Evolutionary conservation across 345 rosid species (phyloP).

Genomic region (Moringa oleifera): DNA sequence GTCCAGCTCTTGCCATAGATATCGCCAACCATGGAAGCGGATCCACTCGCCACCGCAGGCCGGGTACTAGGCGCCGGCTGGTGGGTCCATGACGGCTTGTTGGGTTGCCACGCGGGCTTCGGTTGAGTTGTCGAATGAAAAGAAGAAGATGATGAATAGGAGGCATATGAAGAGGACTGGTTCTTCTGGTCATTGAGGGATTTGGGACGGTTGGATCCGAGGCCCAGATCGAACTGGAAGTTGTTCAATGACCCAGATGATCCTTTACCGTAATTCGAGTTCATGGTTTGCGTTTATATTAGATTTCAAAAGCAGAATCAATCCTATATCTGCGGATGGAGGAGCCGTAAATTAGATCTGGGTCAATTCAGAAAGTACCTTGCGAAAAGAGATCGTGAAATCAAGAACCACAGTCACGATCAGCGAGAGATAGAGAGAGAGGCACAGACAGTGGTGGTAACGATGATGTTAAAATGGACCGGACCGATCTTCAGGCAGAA

Average conservation of each 20-base stretch:
- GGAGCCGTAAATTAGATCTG: not conserved
- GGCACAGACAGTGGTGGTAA: not conserved
- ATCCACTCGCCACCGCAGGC: slow-evolving; percentile 38
- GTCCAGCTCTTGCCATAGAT: slow-evolving; percentile 87
- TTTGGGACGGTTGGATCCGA: slow-evolving; percentile 60
- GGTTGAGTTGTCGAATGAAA: slow-evolving; percentile 51
- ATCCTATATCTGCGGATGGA: not conserved
- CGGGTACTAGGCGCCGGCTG: slow-evolving; percentile 51
- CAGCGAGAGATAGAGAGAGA: not conserved
- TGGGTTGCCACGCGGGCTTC: slow-evolving; percentile 68
- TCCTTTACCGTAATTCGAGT: slow-evolving; percentile 54
- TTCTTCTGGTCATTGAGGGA: slow-evolving; percentile 74
- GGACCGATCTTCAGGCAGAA: not conserved
- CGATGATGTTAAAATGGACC: not conserved
- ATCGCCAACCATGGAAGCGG: slow-evolving; percentile 85
- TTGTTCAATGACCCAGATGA: slow-evolving; percentile 45
- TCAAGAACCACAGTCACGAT: too few species aligned
- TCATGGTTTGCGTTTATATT: slow-evolving; percentile 29
- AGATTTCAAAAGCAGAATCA: not conserved
- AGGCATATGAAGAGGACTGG: slow-evolving; percentile 36
- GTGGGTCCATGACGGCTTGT: slow-evolving; percentile 85
- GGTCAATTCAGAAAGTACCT: not conserved
- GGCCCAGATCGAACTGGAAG: slow-evolving; percentile 73
- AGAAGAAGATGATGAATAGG: slow-evolving; percentile 42
- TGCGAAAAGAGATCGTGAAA: too few species aligned